Evolutionary conservation across 768 basidiomycete species (phyloP).

Genomic region (Tulasnella sp.): DNA sequence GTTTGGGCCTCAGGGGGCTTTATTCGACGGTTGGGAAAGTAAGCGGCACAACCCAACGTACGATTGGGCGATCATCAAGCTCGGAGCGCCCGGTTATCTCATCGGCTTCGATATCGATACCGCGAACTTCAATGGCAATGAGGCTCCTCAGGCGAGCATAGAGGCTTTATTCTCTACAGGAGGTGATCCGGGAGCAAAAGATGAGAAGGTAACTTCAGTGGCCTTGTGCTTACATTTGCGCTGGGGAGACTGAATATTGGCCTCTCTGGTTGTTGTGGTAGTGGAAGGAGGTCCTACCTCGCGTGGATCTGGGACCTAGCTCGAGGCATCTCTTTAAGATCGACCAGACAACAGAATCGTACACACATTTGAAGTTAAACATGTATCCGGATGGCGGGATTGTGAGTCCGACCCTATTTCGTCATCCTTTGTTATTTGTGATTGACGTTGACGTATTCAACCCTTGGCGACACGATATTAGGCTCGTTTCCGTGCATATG

Average conservation of each 20-base stretch:
- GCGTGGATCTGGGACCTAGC: constrained; percentile 64
- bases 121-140: constrained; percentile 90
- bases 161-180: constrained; percentile 33
- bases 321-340: constrained; percentile 85
- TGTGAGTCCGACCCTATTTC: constrained; percentile 38
- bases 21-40: constrained; percentile 92
- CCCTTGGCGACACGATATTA: constrained; percentile 25
- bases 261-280: too few species aligned
- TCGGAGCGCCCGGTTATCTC: constrained; percentile 64
- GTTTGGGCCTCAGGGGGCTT: constrained; percentile 89
- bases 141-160: constrained; percentile 74
- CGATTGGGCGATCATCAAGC: constrained; percentile 91
- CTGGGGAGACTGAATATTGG: neutral
- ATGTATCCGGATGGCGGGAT: constrained; percentile 98
- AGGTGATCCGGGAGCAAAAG: constrained; percentile 33
- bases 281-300: constrained; percentile 79
- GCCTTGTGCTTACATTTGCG: too few species aligned
- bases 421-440: constrained; percentile 8
- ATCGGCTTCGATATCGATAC: constrained; percentile 91
- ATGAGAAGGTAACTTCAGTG: constrained; percentile 44
- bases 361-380: constrained; percentile 78
- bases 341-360: constrained; percentile 36
- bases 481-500: constrained; percentile 91
- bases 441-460: constrained; percentile 4
- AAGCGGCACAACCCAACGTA: constrained; percentile 77